A percentile compares a stretch with the other conserved stretches of the same genome.
phyloP scores from a whole-genome alignment of 2,329 filamentous ascomycete species.

The Neofusicoccum sp. region DNA sequence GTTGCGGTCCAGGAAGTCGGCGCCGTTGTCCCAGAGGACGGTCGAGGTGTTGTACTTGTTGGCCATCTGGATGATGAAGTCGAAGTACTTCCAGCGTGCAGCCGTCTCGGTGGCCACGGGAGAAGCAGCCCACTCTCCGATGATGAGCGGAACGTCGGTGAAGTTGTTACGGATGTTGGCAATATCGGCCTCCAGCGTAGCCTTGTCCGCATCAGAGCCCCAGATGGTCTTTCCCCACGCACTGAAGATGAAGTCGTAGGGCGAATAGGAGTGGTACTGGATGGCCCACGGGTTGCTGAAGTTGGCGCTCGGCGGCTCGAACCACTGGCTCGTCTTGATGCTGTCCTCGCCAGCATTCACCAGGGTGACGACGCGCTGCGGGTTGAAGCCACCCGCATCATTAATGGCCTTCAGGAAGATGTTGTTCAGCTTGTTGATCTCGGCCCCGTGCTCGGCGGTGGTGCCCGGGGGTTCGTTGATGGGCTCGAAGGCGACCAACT shows the following conservation, averaged over 20 bases:
- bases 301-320: slow-evolving; percentile 45
- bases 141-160: slow-evolving; percentile 53
- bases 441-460: slow-evolving; percentile 49
- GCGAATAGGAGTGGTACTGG: slow-evolving; percentile 62
- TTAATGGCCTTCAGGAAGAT: slow-evolving; percentile 56
- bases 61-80: slow-evolving; percentile 52
- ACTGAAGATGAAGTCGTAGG: slow-evolving; percentile 45
- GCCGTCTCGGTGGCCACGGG: slow-evolving; percentile 53
- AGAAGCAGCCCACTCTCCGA: slow-evolving; percentile 59
- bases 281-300: slow-evolving; percentile 59
- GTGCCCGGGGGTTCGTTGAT: slow-evolving; percentile 60
- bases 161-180: slow-evolving; percentile 54
- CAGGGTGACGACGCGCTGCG: slow-evolving; percentile 56
- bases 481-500: slow-evolving; percentile 56
- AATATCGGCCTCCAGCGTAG: slow-evolving; percentile 50
- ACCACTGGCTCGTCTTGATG: slow-evolving; percentile 55
- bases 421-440: slow-evolving; percentile 57
- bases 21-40: slow-evolving; percentile 61
- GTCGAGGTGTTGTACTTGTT: slow-evolving; percentile 51
- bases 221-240: slow-evolving; percentile 61
- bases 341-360: slow-evolving; percentile 53
- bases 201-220: slow-evolving; percentile 56
- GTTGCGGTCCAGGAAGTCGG: slow-evolving; percentile 54
- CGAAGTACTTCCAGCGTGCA: slow-evolving; percentile 58
- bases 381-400: slow-evolving; percentile 56